phyloP scores from a whole-genome alignment of 345 rosid species.

The Euclidium syriacum region DNA sequence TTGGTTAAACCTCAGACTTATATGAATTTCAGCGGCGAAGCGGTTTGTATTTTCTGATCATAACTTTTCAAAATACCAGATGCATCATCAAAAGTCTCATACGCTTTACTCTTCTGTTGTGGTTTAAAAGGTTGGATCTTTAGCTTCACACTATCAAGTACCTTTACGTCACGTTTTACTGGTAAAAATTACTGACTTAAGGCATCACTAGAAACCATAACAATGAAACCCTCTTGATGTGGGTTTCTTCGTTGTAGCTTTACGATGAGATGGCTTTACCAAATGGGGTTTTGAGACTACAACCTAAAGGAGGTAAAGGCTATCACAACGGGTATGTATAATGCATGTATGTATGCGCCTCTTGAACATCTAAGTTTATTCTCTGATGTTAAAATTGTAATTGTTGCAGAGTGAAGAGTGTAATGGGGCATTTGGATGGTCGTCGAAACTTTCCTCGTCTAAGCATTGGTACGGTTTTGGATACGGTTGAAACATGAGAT shows the following conservation, averaged over 20 bases:
- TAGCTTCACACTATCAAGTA: constrained; percentile 85
- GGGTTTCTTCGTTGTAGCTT: constrained; percentile 38
- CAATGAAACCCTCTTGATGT: not conserved
- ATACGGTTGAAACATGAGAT: not conserved
- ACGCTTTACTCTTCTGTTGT: constrained; percentile 3
- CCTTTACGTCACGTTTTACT: constrained; percentile 80
- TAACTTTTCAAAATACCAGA: not conserved
- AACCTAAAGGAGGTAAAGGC: constrained; percentile 88
- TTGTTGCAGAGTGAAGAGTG: constrained; percentile 70
- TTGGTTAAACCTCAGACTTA: constrained; percentile 90
- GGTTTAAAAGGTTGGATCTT: constrained; percentile 72
- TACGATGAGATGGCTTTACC: constrained; percentile 91
- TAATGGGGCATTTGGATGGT: constrained; percentile 67
- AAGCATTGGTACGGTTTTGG: constrained; percentile 50
- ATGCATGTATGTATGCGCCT: too few relatives aligned
- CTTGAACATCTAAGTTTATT: not conserved
- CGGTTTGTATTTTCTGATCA: constrained; percentile 45
- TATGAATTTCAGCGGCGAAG: constrained; percentile 92
- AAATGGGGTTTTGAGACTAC: constrained; percentile 82
- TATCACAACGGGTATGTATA: constrained; percentile 85
- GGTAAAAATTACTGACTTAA: constrained; percentile 35
- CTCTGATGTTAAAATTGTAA: not conserved
- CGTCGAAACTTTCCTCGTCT: constrained; percentile 69
- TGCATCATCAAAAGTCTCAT: not conserved
- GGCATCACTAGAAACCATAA: not conserved